phyloP scores from a whole-genome alignment of 73 alveolate genomes.

The Paramecium sonneborni region DNA sequence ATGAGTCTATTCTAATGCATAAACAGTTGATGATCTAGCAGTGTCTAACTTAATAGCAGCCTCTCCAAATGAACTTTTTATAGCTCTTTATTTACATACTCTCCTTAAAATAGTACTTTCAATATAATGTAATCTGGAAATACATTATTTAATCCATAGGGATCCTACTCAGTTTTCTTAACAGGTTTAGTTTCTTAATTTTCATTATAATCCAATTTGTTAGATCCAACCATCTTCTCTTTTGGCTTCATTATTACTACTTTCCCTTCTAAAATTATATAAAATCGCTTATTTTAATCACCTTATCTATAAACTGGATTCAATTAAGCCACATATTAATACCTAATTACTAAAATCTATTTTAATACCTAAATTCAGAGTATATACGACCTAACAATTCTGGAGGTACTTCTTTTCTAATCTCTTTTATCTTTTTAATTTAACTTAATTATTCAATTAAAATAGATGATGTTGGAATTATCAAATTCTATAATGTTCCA shows the following conservation, averaged over 20 bases:
- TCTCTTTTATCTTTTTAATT: neutral
- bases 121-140: conserved; percentile 1
- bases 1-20: neutral
- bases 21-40: neutral
- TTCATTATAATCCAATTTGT: neutral
- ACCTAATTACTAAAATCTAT: neutral
- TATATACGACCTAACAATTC: neutral
- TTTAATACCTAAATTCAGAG: conserved; percentile 4
- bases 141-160: neutral
- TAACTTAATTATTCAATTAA: conserved; percentile 16
- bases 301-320: conserved; percentile 19
- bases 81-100: neutral
- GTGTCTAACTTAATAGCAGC: conserved; percentile 8
- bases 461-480: neutral
- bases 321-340: neutral
- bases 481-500: neutral
- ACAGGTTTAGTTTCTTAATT: neutral
- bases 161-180: neutral
- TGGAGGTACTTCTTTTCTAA: conserved; percentile 11
- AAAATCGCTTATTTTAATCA: neutral
- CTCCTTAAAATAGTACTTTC: neutral
- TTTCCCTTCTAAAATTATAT: neutral
- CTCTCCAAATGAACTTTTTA: neutral
- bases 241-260: neutral
- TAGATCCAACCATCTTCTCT: conserved; percentile 45